phyloP scores from a whole-genome alignment of 345 rosid genomes.

The Euphorbia tirucalli region DNA sequence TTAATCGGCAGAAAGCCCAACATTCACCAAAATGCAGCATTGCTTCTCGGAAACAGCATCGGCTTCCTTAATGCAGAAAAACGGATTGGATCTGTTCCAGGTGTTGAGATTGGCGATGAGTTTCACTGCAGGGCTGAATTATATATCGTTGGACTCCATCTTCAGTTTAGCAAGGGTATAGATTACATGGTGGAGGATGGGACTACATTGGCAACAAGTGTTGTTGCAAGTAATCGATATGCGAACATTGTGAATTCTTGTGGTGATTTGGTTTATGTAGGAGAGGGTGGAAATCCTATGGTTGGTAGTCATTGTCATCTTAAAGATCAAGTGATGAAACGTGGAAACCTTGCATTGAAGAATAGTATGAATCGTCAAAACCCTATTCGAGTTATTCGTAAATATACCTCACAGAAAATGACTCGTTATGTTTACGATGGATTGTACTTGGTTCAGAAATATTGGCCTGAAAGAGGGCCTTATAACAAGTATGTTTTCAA shows the following conservation, averaged over 20 bases:
- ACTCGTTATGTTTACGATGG: conserved; percentile 30
- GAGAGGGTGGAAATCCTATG: conserved; percentile 40
- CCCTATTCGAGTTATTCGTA: conserved; percentile 28
- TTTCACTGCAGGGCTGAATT: conserved; percentile 30
- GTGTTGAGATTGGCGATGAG: conserved; percentile 26
- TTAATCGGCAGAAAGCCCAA: background rate
- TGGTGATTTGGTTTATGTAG: conserved; percentile 27
- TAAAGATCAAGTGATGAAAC: conserved; percentile 31
- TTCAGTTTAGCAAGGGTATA: conserved; percentile 19
- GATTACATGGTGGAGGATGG: conserved; percentile 29
- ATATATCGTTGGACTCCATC: conserved; percentile 33
- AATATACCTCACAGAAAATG: background rate
- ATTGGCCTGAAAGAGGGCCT: conserved; percentile 20
- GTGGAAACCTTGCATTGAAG: conserved; percentile 41
- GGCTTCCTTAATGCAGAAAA: conserved; percentile 12
- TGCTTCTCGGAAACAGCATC: background rate
- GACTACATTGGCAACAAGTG: conserved; percentile 22
- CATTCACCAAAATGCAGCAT: conserved; percentile 1
- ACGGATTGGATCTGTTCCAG: conserved; percentile 4
- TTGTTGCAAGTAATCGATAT: conserved; percentile 30
- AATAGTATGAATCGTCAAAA: conserved; percentile 25
- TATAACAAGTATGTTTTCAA: conserved; percentile 28
- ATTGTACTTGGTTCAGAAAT: conserved; percentile 19
- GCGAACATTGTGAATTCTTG: conserved; percentile 4
- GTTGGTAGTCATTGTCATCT: background rate